phyloP scores from a whole-genome alignment of 2,329 filamentous ascomycete genomes.

The Corniculantispora saksenae region DNA sequence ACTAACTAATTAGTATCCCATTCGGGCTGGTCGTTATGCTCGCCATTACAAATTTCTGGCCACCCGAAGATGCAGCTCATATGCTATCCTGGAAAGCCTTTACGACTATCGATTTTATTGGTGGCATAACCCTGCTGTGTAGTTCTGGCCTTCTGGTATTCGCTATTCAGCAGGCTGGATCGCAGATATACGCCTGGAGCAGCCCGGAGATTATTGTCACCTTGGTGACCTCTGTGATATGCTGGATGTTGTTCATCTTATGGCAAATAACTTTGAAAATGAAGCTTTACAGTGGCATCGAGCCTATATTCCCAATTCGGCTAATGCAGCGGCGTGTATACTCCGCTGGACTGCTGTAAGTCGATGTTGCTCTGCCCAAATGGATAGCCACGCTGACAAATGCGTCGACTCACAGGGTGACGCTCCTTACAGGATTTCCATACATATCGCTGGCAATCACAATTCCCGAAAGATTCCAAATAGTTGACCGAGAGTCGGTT shows the following conservation, averaged over 20 bases:
- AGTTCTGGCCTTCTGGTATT: constrained; percentile 58
- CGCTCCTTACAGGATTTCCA: constrained; percentile 57
- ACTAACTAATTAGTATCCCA: constrained; percentile 44
- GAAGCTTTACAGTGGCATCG: constrained; percentile 40
- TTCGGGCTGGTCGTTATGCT: constrained; percentile 49
- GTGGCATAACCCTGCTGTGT: constrained; percentile 50
- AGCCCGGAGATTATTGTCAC: constrained; percentile 52
- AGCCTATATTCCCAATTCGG: constrained; percentile 57
- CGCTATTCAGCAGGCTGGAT: constrained; percentile 57
- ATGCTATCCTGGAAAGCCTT: constrained; percentile 45
- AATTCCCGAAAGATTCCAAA: constrained; percentile 61
- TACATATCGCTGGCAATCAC: constrained; percentile 60
- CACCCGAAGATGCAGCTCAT: constrained; percentile 36
- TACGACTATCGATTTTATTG: constrained; percentile 53
- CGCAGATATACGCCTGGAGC: constrained; percentile 52
- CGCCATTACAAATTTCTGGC: constrained; percentile 50
- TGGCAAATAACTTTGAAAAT: constrained; percentile 53
- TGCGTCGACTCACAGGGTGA: constrained; percentile 42
- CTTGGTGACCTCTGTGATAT: constrained; percentile 48
- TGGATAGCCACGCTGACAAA: constrained; percentile 21
- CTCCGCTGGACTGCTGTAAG: constrained; percentile 51
- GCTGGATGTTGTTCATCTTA: constrained; percentile 49
- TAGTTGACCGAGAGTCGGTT: constrained; percentile 54
- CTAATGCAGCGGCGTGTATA: constrained; percentile 52
- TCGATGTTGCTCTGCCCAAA: constrained; percentile 7